Conservation (phyloP, 2,329 filamentous ascomycete species). For the Hymenoscyphus linearis region DNA sequence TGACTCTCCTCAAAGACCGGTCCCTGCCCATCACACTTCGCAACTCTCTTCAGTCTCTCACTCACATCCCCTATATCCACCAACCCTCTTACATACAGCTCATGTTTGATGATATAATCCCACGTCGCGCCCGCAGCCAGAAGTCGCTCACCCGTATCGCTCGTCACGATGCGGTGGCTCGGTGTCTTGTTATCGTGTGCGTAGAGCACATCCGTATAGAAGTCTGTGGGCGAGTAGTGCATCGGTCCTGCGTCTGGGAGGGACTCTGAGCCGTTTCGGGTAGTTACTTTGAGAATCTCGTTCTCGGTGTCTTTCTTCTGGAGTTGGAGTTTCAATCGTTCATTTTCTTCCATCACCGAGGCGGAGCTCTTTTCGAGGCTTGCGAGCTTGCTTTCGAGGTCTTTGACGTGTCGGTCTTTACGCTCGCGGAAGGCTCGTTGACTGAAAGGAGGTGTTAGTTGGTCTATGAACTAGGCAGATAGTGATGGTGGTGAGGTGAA, state of each 20-base stretch:
- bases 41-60: slow-evolving; percentile 67
- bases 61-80: slow-evolving; percentile 80
- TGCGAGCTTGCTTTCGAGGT: slow-evolving; percentile 81
- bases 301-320: slow-evolving; percentile 86
- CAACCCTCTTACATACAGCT: slow-evolving; percentile 68
- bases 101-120: slow-evolving; percentile 82
- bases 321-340: slow-evolving; percentile 76
- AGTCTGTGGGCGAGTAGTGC: slow-evolving; percentile 67
- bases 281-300: slow-evolving; percentile 80
- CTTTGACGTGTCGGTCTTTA: slow-evolving; percentile 90
- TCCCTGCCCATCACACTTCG: slow-evolving; percentile 79
- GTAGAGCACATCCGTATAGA: slow-evolving; percentile 58
- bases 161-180: slow-evolving; percentile 63
- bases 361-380: slow-evolving; percentile 69
- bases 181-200: slow-evolving; percentile 57
- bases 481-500: slow-evolving; percentile 1
- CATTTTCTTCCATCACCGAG: slow-evolving; percentile 74
- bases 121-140: slow-evolving; percentile 76
- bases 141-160: slow-evolving; percentile 61
- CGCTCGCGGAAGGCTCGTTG: slow-evolving; percentile 95
- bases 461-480: background rate
- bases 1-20: slow-evolving; percentile 79
- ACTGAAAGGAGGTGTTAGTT: slow-evolving; percentile 40
- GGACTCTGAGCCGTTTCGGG: slow-evolving; percentile 29
- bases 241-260: slow-evolving; percentile 57